These are phyloP conservation scores for Trichophaea hybrida DNA, from an alignment of 2,329 filamentous ascomycete genomes.

Conservation along the genomic window DNA sequence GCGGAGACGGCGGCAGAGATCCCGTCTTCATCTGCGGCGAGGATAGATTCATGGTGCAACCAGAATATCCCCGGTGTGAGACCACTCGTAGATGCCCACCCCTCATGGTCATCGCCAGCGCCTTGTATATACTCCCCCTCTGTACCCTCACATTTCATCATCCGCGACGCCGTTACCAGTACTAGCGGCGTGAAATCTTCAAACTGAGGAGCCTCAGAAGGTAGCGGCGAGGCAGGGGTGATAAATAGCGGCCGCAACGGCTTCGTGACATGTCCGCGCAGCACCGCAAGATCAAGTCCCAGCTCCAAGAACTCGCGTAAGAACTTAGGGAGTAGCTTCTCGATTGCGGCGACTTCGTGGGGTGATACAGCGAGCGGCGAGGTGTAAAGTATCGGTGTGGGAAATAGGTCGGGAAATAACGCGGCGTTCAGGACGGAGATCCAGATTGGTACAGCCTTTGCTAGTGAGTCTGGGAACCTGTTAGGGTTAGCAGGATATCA, in stretches of 20 bases:
- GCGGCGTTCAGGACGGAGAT: conserved; percentile 68
- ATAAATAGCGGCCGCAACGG: conserved; percentile 70
- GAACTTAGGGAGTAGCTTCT: conserved; percentile 44
- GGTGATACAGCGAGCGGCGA: conserved; percentile 57
- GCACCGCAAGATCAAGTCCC: conserved; percentile 30
- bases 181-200: conserved; percentile 54
- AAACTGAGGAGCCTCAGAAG: conserved; percentile 35
- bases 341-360: conserved; percentile 70
- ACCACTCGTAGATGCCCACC: conserved; percentile 57
- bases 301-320: conserved; percentile 35
- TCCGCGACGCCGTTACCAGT: conserved; percentile 69
- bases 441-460: conserved; percentile 91
- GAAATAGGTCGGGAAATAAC: conserved; percentile 49
- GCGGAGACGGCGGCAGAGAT: conserved; percentile 39
- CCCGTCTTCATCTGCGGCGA: conserved; percentile 52
- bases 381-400: conserved; percentile 42
- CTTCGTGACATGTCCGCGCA: conserved; percentile 31
- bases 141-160: conserved; percentile 53
- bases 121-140: conserved; percentile 79
- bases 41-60: conserved; percentile 47
- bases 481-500: background rate
- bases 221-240: conserved; percentile 49
- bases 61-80: conserved; percentile 71
- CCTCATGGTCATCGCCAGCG: conserved; percentile 86
- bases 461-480: conserved; percentile 76